These are phyloP conservation scores for Podaxis sp. DNA, from an alignment of 768 basidiomycete species.

Conservation along the genomic window DNA sequence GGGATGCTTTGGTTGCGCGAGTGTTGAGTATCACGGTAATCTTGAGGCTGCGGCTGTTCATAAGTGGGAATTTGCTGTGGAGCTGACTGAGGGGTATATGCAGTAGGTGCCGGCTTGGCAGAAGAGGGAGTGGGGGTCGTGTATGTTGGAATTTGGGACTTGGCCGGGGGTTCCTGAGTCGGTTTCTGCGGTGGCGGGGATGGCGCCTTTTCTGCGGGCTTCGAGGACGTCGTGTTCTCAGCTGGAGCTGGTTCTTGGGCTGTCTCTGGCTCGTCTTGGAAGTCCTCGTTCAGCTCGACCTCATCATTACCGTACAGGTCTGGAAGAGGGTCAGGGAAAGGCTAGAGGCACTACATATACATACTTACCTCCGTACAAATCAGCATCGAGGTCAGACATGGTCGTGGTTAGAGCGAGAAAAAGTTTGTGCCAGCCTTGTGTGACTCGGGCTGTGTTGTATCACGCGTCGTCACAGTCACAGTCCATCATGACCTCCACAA, in stretches of 20 bases:
- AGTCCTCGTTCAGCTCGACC: conserved; percentile 48
- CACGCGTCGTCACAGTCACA: conserved; percentile 17
- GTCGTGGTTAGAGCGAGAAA: conserved; percentile 26
- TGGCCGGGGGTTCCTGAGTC: conserved; percentile 19
- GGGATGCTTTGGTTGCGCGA: conserved; percentile 36
- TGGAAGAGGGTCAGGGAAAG: conserved; percentile 20
- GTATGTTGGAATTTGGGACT: conserved; percentile 26
- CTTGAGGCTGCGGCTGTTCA: conserved; percentile 55
- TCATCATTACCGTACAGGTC: conserved; percentile 79
- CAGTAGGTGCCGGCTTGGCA: neutral
- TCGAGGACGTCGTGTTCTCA: conserved; percentile 10
- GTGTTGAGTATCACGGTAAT: conserved; percentile 39
- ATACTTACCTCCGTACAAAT: conserved; percentile 81
- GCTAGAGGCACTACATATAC: neutral
- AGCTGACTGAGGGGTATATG: conserved; percentile 23
- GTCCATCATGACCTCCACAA: neutral
- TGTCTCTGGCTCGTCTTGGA: conserved; percentile 18
- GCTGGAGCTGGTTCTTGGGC: conserved; percentile 15
- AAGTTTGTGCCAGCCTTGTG: conserved; percentile 1
- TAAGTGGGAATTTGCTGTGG: conserved; percentile 79
- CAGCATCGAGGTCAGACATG: conserved; percentile 85
- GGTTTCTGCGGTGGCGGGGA: conserved; percentile 16
- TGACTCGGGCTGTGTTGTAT: conserved; percentile 7
- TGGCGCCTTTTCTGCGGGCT: conserved; percentile 5
- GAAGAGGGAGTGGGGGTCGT: conserved; percentile 18